Evolutionary conservation across 306 rosid species (phyloP).

Genomic region (Sicyos baderoa): DNA sequence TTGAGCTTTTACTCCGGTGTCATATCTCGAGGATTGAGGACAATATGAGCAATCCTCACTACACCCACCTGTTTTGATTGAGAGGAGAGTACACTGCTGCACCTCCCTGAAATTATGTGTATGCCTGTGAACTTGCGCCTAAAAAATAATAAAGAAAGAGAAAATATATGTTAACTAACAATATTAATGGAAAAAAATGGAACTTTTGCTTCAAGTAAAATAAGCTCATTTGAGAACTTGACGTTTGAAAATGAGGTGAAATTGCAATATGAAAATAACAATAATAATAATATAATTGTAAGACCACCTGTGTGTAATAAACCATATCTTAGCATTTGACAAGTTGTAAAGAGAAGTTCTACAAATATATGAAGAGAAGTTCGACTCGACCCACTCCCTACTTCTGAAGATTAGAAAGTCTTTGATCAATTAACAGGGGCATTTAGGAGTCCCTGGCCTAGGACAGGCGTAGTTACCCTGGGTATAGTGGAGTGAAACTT

Average conservation of each 20-base stretch:
- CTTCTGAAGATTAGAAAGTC: background rate
- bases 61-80: conserved; percentile 95
- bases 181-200: background rate
- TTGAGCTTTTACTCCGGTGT: conserved; percentile 76
- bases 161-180: background rate
- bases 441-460: too few relatives aligned
- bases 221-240: conserved; percentile 3
- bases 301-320: background rate
- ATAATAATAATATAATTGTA: background rate
- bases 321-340: background rate
- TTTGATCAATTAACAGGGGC: background rate
- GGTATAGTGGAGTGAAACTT: too few relatives aligned
- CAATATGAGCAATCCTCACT: conserved; percentile 98
- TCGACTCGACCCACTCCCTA: background rate
- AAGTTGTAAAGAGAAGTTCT: background rate
- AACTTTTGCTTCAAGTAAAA: background rate
- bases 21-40: conserved; percentile 86
- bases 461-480: too few relatives aligned
- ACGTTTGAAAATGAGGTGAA: background rate
- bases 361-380: background rate
- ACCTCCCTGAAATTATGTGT: conserved; percentile 93
- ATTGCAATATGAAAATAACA: background rate
- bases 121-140: conserved; percentile 96
- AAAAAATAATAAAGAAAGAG: conserved; percentile 4
- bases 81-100: conserved; percentile 91